A percentile compares a stretch with the other conserved stretches of the same genome.
These are phyloP conservation scores for Alternaria infectoria DNA, from an alignment of 2,329 filamentous ascomycete species.

Conservation along the genomic window DNA sequence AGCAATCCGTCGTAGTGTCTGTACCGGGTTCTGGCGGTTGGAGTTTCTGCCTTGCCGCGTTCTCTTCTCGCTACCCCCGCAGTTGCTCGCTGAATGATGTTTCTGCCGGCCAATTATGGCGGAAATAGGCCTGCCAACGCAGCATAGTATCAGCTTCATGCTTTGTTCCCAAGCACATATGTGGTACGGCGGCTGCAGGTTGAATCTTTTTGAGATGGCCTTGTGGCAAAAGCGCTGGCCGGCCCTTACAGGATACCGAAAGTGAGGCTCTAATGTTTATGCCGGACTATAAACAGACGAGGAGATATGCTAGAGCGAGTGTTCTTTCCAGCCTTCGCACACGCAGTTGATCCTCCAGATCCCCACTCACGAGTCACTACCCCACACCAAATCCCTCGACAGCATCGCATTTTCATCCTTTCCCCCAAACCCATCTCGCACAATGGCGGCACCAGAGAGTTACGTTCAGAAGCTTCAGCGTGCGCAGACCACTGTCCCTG, in stretches of 20 bases:
- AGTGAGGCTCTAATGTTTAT: conserved; percentile 34
- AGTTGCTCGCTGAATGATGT: conserved; percentile 29
- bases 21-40: conserved; percentile 32
- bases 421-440: conserved; percentile 19
- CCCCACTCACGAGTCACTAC: conserved; percentile 31
- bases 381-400: conserved; percentile 25
- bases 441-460: conserved; percentile 40
- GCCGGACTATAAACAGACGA: conserved; percentile 41
- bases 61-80: conserved; percentile 32
- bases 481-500: conserved; percentile 21
- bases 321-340: conserved; percentile 29
- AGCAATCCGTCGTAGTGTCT: conserved; percentile 40
- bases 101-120: conserved; percentile 38
- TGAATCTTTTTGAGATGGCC: conserved; percentile 24
- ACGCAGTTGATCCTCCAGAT: conserved; percentile 26
- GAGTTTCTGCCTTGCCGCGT: conserved; percentile 32
- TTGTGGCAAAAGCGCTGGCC: conserved; percentile 31
- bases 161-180: conserved; percentile 24
- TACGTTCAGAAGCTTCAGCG: conserved; percentile 43
- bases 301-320: conserved; percentile 26
- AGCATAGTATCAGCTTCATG: conserved; percentile 36
- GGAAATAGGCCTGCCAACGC: conserved; percentile 34
- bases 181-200: conserved; percentile 31
- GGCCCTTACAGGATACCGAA: conserved; percentile 25
- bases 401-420: conserved; percentile 16